Evolutionary conservation across 176 grass and related monocot species (phyloP).

Genomic region (Lolium rigidum): DNA sequence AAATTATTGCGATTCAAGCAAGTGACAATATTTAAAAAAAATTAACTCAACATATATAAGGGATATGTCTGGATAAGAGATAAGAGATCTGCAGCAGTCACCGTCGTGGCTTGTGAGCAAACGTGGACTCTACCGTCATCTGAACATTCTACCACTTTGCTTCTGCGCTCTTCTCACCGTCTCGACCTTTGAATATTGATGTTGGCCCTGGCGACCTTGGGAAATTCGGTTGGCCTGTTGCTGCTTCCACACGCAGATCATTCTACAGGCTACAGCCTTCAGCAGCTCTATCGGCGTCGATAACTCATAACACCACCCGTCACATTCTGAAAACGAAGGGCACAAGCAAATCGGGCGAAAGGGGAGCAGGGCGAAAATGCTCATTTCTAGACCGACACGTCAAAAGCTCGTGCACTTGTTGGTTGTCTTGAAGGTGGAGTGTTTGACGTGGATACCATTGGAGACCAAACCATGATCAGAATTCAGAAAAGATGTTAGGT

Average conservation of each 20-base stretch:
- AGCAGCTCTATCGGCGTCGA: too few species aligned
- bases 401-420: background rate
- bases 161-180: background rate
- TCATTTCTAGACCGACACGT: background rate
- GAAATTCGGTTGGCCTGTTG: background rate
- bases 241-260: background rate
- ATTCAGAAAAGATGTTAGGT: background rate
- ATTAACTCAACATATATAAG: background rate
- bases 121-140: background rate
- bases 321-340: background rate
- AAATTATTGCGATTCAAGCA: background rate
- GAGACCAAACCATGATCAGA: background rate
- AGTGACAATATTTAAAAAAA: background rate
- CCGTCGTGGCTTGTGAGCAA: background rate
- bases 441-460: conserved; percentile 13
- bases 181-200: background rate
- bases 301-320: too few species aligned
- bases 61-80: background rate
- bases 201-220: background rate
- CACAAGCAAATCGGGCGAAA: background rate
- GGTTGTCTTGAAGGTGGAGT: background rate
- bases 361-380: background rate
- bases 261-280: too few species aligned
- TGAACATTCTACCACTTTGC: background rate
- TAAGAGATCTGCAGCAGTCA: background rate